A percentile compares a stretch with the other conserved stretches of the same genome.
These are phyloP conservation scores for Backusella liffmaniae DNA, from an alignment of 192 early-diverging fungal species.

Conservation along the genomic window DNA sequence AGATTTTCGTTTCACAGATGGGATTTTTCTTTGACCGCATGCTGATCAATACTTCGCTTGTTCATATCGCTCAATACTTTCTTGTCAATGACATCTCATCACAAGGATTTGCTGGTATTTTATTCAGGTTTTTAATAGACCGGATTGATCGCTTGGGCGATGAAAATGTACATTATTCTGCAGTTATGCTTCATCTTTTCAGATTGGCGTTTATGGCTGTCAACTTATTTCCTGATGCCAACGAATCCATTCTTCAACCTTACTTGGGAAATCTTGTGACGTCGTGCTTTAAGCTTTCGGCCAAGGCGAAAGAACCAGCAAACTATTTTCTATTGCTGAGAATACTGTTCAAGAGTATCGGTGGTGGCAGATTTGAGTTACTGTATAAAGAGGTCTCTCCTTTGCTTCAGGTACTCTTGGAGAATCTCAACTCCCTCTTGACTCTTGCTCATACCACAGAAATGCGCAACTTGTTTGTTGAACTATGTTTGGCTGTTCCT, in stretches of 20 bases:
- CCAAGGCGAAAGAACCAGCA: slow-evolving; percentile 80
- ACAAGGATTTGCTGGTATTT: slow-evolving; percentile 73
- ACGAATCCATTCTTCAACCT: slow-evolving; percentile 91
- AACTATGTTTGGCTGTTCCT: slow-evolving; percentile 95
- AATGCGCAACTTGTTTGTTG: slow-evolving; percentile 96
- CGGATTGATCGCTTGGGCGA: slow-evolving; percentile 76
- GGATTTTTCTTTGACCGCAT: slow-evolving; percentile 83
- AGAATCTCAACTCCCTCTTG: slow-evolving; percentile 83
- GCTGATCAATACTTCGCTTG: slow-evolving; percentile 68
- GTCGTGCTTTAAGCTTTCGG: slow-evolving; percentile 79
- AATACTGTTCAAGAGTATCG: slow-evolving; percentile 92
- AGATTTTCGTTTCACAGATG: slow-evolving; percentile 91
- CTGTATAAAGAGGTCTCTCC: slow-evolving; percentile 97
- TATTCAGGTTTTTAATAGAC: slow-evolving; percentile 78
- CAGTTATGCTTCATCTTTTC: slow-evolving; percentile 86
- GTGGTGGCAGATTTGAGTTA: slow-evolving; percentile 92
- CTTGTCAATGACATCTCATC: slow-evolving; percentile 76
- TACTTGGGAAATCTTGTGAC: slow-evolving; percentile 89
- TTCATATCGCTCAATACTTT: slow-evolving; percentile 88
- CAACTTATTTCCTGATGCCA: slow-evolving; percentile 85
- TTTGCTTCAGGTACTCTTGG: slow-evolving; percentile 86
- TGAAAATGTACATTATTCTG: slow-evolving; percentile 58
- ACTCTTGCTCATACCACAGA: slow-evolving; percentile 77
- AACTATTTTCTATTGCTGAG: slow-evolving; percentile 94
- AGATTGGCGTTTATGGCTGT: slow-evolving; percentile 94